Evolutionary conservation across 1,284 basidiomycete species (phyloP), one percentile per base, ranked within the genome.

Genomic region (Sporisorium reilianum): DNA sequence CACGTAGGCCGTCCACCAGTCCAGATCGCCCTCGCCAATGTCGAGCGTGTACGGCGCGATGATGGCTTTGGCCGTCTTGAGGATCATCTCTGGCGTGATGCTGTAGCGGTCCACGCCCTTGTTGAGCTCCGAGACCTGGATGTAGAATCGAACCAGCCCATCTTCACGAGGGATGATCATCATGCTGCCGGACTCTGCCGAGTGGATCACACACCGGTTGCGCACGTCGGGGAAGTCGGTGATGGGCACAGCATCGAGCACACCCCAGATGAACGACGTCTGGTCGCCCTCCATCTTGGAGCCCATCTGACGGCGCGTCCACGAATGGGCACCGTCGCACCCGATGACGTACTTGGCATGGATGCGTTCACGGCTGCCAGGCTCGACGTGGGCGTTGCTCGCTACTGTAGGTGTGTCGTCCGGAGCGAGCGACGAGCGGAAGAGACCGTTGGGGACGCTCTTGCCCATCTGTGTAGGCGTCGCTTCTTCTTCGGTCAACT

Each of bases 111-210:
- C 90, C 0, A 91, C 86, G 51, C 90, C 87, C 55, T 90, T 89
- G 30, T 87, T 89, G 62, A 89, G 87, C 44, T 89, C 79, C n/a
- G 67, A 70, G 4, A 88, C 86, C 80, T 93, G 93, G 53, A 92
- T 89, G 82, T 94, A 94, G 3, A 93, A 80, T 41, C 92, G 88
- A 26, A 93, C 88, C 69, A 88, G 88, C 75, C 92, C 91, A 11
- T 84, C 78, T 57, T 86, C 85, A 44, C 92, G 89, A 0, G 92
- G 92, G 56, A 94, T 92, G 64, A 92, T 86, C 90, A 93, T 90
- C 77, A 89, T 89, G 49, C 77, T 78, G 10, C 80, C 79, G 23
- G 71, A 68, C 12, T 82, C 87, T 23, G 61, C 62, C 0, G 90
- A 91, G 82, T 91, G 91, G 38, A 91, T 88, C 18, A 89, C 90